Evolutionary conservation across 768 basidiomycete species (phyloP), one percentile per base, ranked within the genome.

Genomic region (Pisolithus orientalis): DNA sequence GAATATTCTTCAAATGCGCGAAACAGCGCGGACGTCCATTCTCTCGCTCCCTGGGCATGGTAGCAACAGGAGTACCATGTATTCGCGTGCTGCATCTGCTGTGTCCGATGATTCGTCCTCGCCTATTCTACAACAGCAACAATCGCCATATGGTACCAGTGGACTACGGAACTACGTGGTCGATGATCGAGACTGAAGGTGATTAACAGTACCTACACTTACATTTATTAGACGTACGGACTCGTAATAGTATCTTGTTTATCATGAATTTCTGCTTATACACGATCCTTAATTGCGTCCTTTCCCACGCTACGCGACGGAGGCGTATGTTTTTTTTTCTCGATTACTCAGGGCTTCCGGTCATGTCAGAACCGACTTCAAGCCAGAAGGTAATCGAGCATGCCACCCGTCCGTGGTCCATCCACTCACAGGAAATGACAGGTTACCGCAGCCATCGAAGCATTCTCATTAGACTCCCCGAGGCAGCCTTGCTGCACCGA

Each of bases 1-100:
- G 70, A 87, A 87, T 63, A 79, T 91, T 48, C 63, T 85, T 63
- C 82, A 87, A 61, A 87, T 90, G 86, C 79, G 84, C 53, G 84
- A 87, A 60, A 82, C 81, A 5, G 85, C 85, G 21, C 79, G 83
- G 39, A 73, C 78, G 54, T 88, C 85, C 14, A 76, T 87, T 49
- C 67, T 85, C 56, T 79, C 80, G 17, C 67, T 83, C 47, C 75
- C 77, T 21, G 71, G 71, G 38, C 71, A 73, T 51, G 70, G 69
- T 38, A 67, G 70, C 53, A 80, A 73, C 42, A 74, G 77, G 42
- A 78, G 72, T 57, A 76, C 73, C 10, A 64, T 79, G 62, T 79
- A 78, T 62, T 73, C 75, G 61, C 72, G 73, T 38, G 72, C 53
- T 44, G 71, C 62, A 48, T 74, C 78, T 39, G 72, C 53, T 42